Base-by-base conservation (phyloP, 2,329 filamentous ascomycete genomes). In the Fusarium buharicum region DNA sequence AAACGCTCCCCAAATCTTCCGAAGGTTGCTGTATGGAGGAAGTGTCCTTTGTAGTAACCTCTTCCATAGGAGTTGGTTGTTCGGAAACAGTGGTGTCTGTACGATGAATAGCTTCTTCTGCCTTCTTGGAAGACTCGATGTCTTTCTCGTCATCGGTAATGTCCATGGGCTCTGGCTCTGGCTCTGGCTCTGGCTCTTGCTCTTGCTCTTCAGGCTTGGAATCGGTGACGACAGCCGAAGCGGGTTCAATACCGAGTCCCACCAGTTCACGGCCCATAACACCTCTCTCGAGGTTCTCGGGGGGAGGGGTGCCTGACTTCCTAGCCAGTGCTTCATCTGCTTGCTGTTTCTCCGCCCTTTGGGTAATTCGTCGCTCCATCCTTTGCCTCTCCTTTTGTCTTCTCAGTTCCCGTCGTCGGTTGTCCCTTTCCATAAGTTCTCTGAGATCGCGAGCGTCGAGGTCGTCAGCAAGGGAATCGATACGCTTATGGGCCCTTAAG, bases 341-440 rank as follows among this genome's bases (percentile, higher is more conserved):
- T 59, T 75, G 83, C 70, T 90, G 87, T 66, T 86, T 86, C 69
- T 93, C 90, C 48, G 87, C 88, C 61, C 86, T 83, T 47, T 86
- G 82, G 36, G 87, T 83, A 20, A 95, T 77, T 55, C 84, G 86
- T 50, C 84, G 83, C 64, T 90, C 86, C 20, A 88, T 77, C 62
- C 84, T 86, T 60, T 92, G 87, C 61, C 87, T 85, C 18, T 94
- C 89, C 33, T 83, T 82, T 54, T 84, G 81, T 49, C 84, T 85
- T 76, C 91, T 93, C 73, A 87, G 87, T 66, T 97, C 91, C 64
- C 85, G 87, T 54, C 95, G 85, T 69, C 93, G 86, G 65, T 89
- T 84, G 71, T 99, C 95, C 57, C 95, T 83, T 69, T 99, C 95
- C 85, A 99, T 90, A 27, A 98, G 81, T 72, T 96, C 91, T 55